Conservation (phyloP, 1,139 yeast species). For the Zygotorulaspora mrakii region DNA sequence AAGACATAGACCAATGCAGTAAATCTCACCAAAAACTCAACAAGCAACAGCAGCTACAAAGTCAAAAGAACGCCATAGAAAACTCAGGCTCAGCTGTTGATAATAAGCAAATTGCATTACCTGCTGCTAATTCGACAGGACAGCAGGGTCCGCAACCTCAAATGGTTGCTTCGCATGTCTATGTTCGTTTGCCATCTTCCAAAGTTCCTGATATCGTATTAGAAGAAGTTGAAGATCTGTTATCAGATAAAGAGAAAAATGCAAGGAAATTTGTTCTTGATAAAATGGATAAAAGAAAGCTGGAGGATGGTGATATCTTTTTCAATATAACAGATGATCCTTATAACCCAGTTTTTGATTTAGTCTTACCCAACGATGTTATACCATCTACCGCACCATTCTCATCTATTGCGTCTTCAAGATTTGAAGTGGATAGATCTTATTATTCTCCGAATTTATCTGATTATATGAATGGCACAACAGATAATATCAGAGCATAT, state of each 20-base stretch:
- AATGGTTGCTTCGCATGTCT: conserved; percentile 54
- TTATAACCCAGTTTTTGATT: conserved; percentile 78
- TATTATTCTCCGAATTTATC: conserved; percentile 41
- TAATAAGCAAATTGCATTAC: conserved; percentile 11
- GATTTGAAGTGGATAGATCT: conserved; percentile 64
- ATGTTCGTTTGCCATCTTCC: conserved; percentile 82
- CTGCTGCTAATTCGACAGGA: conserved; percentile 20
- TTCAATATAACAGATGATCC: conserved; percentile 87
- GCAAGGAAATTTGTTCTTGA: conserved; percentile 79
- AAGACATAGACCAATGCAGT: conserved; percentile 23
- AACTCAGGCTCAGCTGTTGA: conserved; percentile 3
- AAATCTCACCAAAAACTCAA: conserved; percentile 27
- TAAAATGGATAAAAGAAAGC: conserved; percentile 68
- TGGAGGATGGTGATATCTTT: conserved; percentile 66
- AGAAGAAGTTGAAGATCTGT: conserved; percentile 72
- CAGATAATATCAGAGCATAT: conserved; percentile 27
- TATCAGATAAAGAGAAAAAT: conserved; percentile 72
- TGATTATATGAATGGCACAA: conserved; percentile 29
- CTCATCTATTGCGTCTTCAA: conserved; percentile 72
- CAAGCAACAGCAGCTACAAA: conserved; percentile 26
- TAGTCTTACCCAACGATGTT: conserved; percentile 51
- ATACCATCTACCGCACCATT: conserved; percentile 70
- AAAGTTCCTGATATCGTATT: conserved; percentile 91
- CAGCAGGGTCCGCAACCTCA: conserved; percentile 23
- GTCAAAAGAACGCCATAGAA: conserved; percentile 11